Evolutionary conservation across 2,329 filamentous ascomycete species (phyloP), one percentile per base, ranked within the genome.

Genomic region (Chaetoscypha palmicola): DNA sequence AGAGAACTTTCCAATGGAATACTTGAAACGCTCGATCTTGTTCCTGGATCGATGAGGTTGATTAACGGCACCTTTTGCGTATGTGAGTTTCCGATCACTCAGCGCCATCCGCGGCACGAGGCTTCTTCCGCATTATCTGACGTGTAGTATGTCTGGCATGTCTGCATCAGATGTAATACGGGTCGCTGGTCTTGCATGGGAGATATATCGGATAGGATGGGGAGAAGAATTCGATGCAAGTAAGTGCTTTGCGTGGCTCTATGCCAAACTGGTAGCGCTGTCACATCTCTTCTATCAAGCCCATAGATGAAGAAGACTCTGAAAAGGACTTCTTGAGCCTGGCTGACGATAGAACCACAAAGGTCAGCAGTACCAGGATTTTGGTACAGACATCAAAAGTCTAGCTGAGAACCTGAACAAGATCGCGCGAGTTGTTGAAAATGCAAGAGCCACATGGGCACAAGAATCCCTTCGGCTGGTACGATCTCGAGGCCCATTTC

Each of bases 211-310:
- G 7, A 5, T 49, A 22, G 46, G 43, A 43, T 46, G 46, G 46
- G 38, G 43, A 17, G 43, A 46, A 31, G 43, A 49, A 22, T 40
- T 49, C 5, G 28, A 45, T 34, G 46, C 43, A 40, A 49, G 46
- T 49, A 46, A 26, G 46, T 43, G 21, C 11, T 32, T 22, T 38
- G 41, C 17, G 26, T 16, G 30, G 33, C 24, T 22, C 12, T 31
- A 31, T 2, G 36, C 24, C 28, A 31, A 36, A 45, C 16, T 30
- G 16, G 3, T 11, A 20, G n/a, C n/a, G n/a, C n/a, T n/a, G n/a
- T n/a, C n/a, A n/a, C n/a, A n/a, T n/a, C n/a, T n/a, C n/a, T n/a
- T n/a, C n/a, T n/a, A n/a, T n/a, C n/a, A n/a, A n/a, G n/a, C n/a
- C n/a, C n/a, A n/a, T n/a, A n/a, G n/a, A n/a, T n/a, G n/a, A n/a